phyloP scores from a whole-genome alignment of 257 asterid species.

The Gentiana straminea region DNA sequence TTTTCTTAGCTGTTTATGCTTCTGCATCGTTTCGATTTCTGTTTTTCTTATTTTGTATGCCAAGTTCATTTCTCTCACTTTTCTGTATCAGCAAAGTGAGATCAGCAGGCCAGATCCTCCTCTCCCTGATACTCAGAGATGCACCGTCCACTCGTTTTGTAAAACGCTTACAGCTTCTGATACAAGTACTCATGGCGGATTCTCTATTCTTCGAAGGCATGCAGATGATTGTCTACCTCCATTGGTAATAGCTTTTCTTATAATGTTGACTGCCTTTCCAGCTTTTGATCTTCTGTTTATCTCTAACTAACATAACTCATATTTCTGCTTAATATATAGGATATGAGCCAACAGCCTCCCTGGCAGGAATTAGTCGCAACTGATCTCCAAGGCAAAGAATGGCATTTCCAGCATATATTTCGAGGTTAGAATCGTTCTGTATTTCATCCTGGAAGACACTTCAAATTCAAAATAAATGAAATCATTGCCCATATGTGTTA shows the following conservation, averaged over 20 bases:
- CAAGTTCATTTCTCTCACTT: constrained; percentile 8
- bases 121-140: constrained; percentile 58
- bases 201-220: constrained; percentile 91
- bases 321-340: constrained; percentile 34
- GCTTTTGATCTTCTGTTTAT: constrained; percentile 3
- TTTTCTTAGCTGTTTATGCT: neutral
- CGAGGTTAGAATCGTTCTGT: constrained; percentile 46
- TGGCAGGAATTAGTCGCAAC: constrained; percentile 93
- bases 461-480: too few species aligned
- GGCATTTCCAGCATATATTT: constrained; percentile 99
- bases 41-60: constrained; percentile 1
- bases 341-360: constrained; percentile 97
- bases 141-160: constrained; percentile 82
- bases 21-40: neutral
- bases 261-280: neutral
- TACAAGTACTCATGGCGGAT: constrained; percentile 99
- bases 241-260: constrained; percentile 36
- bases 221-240: constrained; percentile 98
- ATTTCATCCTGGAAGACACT: too few species aligned
- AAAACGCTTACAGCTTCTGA: constrained; percentile 97
- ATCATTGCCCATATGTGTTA: too few species aligned
- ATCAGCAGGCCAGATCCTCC: constrained; percentile 75
- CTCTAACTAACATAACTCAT: constrained; percentile 4
- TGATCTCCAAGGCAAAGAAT: constrained; percentile 86
- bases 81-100: constrained; percentile 57